These are phyloP conservation scores for Cymbopogon citratus DNA, from an alignment of 176 grass and related monocot species.

Conservation along the genomic window DNA sequence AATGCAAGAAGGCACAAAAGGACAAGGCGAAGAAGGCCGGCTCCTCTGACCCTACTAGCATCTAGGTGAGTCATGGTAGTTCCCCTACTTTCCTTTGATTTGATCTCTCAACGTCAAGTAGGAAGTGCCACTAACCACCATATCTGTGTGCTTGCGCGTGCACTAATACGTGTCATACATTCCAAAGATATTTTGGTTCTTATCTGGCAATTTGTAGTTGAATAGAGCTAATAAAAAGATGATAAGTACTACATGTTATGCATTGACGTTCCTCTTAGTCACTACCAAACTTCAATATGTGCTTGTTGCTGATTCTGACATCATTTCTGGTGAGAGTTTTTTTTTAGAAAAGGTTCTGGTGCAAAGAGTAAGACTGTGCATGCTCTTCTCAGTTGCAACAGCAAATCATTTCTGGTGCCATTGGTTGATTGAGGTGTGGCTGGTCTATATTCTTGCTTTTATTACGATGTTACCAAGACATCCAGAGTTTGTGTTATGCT, in stretches of 20 bases:
- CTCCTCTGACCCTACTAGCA: too few relatives aligned
- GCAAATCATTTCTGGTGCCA: background rate
- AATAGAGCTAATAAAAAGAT: background rate
- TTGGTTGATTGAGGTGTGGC: background rate
- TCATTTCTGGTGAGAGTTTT: background rate
- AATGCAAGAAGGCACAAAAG: background rate
- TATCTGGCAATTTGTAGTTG: background rate
- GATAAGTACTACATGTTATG: background rate
- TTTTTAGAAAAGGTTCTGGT: too few relatives aligned
- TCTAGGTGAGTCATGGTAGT: too few relatives aligned
- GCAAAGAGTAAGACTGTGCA: background rate
- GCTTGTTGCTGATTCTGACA: background rate
- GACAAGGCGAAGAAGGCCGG: background rate
- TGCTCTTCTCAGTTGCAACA: background rate
- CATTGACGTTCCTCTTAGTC: background rate
- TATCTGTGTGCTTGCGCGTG: too few relatives aligned
- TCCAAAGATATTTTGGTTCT: background rate
- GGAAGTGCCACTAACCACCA: too few relatives aligned
- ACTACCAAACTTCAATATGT: background rate
- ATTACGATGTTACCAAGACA: background rate
- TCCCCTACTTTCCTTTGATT: too few relatives aligned
- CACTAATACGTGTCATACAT: too few relatives aligned
- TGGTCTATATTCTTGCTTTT: background rate
- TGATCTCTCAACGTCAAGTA: too few relatives aligned
- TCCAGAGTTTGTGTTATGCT: background rate